These are phyloP conservation scores for Polyporus tsugae DNA, from an alignment of 1,284 basidiomycete species.

Conservation along the genomic window DNA sequence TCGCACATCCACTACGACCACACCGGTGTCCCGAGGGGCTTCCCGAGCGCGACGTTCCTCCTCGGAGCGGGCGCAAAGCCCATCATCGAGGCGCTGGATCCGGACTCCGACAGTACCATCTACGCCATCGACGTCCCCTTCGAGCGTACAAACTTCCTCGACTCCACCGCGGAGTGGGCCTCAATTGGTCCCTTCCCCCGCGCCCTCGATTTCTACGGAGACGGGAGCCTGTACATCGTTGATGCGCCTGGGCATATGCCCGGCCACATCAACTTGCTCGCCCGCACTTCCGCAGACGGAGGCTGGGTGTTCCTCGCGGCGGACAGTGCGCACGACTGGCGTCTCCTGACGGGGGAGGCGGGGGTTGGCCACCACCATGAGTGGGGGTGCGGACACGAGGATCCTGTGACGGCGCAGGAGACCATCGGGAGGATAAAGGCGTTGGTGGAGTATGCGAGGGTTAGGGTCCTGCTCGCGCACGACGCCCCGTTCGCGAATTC, in stretches of 20 bases:
- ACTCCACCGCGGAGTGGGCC: conserved; percentile 17
- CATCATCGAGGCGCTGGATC: conserved; percentile 50
- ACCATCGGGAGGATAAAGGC: conserved; percentile 51
- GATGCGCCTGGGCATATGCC: conserved; percentile 62
- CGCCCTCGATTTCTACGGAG: conserved; percentile 60
- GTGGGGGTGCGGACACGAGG: conserved; percentile 50
- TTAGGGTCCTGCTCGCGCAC: conserved; percentile 59
- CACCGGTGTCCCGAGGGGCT: conserved; percentile 41
- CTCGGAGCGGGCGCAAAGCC: conserved; percentile 46
- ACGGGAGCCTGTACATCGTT: conserved; percentile 64
- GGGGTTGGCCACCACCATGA: conserved; percentile 44
- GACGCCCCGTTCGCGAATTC: conserved; percentile 52
- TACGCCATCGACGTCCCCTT: conserved; percentile 51
- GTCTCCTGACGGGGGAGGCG: conserved; percentile 56
- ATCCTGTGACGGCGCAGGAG: conserved; percentile 51
- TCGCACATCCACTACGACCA: conserved; percentile 47
- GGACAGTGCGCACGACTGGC: conserved; percentile 63
- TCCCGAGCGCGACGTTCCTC: conserved; percentile 39
- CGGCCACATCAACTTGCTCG: conserved; percentile 62
- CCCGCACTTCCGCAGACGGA: conserved; percentile 61
- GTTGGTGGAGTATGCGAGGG: conserved; percentile 47
- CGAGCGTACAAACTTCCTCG: conserved; percentile 47
- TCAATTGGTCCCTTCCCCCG: conserved; percentile 58
- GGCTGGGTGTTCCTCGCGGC: conserved; percentile 64
- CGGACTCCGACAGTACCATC: conserved; percentile 47